A percentile compares a stretch with the other conserved stretches of the same genome.
These are phyloP conservation scores for Bidens hawaiensis DNA, from an alignment of 140 eudicot species.

Conservation along the genomic window DNA sequence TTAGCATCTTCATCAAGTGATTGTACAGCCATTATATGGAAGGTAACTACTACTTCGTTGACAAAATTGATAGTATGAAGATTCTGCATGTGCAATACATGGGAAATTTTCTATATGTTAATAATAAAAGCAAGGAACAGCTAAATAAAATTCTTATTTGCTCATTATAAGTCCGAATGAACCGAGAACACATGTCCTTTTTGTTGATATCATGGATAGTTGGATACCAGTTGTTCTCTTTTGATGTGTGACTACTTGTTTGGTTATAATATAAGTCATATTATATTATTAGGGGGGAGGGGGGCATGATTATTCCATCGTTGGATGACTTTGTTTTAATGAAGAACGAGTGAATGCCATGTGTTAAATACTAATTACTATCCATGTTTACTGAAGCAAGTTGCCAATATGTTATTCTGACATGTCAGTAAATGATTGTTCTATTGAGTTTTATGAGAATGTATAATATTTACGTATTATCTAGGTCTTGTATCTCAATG, in stretches of 20 bases:
- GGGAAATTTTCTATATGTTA: constrained; percentile 3
- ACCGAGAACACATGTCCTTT: not conserved
- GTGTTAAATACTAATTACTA: not conserved
- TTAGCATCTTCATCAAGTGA: constrained; percentile 90
- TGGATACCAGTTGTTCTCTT: not conserved
- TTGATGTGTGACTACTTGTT: not conserved
- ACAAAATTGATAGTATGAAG: constrained; percentile 13
- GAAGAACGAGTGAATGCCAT: not conserved
- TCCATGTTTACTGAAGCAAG: not conserved
- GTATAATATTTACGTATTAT: not conserved
- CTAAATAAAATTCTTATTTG: not conserved
- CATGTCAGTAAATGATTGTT: not conserved
- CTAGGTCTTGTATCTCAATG: not conserved
- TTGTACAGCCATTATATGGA: constrained; percentile 91
- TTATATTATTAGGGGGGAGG: not conserved
- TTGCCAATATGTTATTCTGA: not conserved
- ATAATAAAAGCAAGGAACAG: not conserved
- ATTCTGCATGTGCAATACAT: not conserved
- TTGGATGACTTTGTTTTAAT: not conserved
- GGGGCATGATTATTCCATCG: not conserved
- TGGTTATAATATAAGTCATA: not conserved
- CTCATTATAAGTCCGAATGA: not conserved
- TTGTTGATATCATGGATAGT: not conserved
- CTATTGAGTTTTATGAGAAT: not conserved
- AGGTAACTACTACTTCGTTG: constrained; percentile 40